Percentiles rank a stretch among this genome's conserved stretches.
Conservation (phyloP, 1,284 basidiomycete genomes). For the Trichosporon faecale region DNA sequence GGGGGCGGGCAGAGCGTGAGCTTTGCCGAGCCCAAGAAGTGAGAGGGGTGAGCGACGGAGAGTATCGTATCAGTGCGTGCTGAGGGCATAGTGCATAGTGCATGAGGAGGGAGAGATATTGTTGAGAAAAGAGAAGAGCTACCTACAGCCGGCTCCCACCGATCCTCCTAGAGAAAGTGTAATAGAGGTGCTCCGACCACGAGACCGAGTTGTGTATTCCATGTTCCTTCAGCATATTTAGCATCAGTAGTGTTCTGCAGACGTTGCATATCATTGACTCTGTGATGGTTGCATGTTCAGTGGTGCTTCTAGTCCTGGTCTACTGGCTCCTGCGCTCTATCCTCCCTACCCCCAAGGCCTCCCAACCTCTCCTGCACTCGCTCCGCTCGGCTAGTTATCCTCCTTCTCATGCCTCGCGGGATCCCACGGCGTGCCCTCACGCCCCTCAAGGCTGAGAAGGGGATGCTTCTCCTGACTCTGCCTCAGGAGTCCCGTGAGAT, state of each 20-base stretch:
- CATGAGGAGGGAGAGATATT: no score
- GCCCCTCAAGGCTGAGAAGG: conserved; percentile 50
- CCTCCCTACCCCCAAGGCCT: background rate
- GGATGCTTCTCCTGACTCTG: conserved; percentile 81
- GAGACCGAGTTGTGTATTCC: background rate
- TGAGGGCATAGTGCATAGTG: no score
- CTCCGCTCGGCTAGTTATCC: background rate
- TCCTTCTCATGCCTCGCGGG: conserved; percentile 21
- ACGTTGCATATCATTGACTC: background rate
- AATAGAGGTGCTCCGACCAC: background rate
- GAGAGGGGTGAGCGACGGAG: background rate
- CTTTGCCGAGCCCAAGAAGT: conserved; percentile 2
- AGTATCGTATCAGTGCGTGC: no score
- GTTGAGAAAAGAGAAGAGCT: no score
- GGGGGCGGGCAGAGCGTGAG: conserved; percentile 2
- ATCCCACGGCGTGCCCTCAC: conserved; percentile 47
- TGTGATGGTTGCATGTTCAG: background rate
- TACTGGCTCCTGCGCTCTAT: background rate
- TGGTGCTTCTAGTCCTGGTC: background rate
- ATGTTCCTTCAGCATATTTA: background rate
- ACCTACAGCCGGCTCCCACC: no score
- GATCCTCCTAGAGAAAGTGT: background rate
- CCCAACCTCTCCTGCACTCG: no score
- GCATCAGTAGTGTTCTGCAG: background rate
- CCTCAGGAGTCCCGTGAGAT: conserved; percentile 66